These are phyloP conservation scores for Conidiobolus incongruus DNA, from an alignment of 371 early-diverging fungal species.

Conservation along the genomic window DNA sequence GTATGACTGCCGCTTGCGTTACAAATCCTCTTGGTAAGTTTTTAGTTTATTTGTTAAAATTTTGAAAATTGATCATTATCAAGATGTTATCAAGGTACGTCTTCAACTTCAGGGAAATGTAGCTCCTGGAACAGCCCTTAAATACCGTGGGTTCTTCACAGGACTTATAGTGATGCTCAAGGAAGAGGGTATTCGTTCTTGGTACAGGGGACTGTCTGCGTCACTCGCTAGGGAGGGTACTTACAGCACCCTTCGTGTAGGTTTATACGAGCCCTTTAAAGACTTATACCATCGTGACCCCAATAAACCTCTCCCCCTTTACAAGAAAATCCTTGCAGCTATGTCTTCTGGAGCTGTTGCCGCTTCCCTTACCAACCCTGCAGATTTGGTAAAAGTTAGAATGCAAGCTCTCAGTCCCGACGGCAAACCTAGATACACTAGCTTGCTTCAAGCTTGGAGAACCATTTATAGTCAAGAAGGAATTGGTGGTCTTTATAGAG, in stretches of 20 bases:
- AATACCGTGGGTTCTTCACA: constrained; percentile 10
- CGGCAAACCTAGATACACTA: constrained; percentile 8
- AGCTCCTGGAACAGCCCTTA: constrained; percentile 1
- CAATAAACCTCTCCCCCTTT: constrained; percentile 9
- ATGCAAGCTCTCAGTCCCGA: constrained; percentile 4
- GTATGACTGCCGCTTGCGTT: constrained; percentile 14
- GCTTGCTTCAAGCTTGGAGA: constrained; percentile 10
- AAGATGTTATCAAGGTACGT: constrained; percentile 20
- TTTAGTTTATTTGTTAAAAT: not conserved
- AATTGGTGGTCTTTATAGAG: constrained; percentile 12
- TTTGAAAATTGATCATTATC: too few species aligned
- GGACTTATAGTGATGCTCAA: constrained; percentile 4
- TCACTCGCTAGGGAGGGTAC: constrained; percentile 22
- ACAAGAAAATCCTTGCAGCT: constrained; percentile 14
- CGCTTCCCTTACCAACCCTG: constrained; percentile 20
- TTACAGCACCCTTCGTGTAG: constrained; percentile 24
- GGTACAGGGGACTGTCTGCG: constrained; percentile 22
- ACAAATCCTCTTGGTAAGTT: constrained; percentile 28
- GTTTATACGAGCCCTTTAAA: constrained; percentile 23
- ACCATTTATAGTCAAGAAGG: constrained; percentile 9
- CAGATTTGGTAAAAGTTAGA: constrained; percentile 20
- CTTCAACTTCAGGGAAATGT: constrained; percentile 11
- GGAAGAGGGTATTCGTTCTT: not conserved
- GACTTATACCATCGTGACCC: constrained; percentile 6
- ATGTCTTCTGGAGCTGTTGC: constrained; percentile 19